Evolutionary conservation across 164 flowering plant genomes (phyloP).

Genomic region (Brasenia schreberi): DNA sequence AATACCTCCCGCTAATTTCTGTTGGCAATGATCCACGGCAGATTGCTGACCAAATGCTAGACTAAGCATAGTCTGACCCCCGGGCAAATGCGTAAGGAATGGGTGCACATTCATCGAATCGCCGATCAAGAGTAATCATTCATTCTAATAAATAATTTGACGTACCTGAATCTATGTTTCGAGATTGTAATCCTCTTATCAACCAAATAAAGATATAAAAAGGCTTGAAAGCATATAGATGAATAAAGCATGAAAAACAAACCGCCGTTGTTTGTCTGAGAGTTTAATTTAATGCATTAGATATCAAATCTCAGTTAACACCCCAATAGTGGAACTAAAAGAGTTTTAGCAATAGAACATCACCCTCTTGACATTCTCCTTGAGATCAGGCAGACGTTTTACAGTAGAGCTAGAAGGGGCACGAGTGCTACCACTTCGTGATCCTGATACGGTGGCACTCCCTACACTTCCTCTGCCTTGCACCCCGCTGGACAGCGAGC

Average conservation of each 20-base stretch:
- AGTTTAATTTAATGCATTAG: too few relatives aligned
- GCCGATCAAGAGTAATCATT: neutral
- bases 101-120: neutral
- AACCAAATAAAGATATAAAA: too few relatives aligned
- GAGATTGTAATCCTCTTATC: neutral
- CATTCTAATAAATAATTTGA: neutral
- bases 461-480: constrained; percentile 15
- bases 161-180: neutral
- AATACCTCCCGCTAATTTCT: neutral
- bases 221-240: constrained; percentile 30
- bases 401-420: constrained; percentile 39
- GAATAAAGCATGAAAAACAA: too few relatives aligned
- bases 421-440: constrained; percentile 21
- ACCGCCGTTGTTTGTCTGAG: too few relatives aligned
- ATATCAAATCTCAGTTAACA: neutral
- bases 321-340: neutral
- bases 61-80: neutral
- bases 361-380: constrained; percentile 61
- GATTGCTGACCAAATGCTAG: neutral
- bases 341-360: constrained; percentile 50
- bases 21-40: neutral
- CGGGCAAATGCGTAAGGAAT: neutral
- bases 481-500: constrained; percentile 48
- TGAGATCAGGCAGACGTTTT: constrained; percentile 53
- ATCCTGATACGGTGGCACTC: neutral